Conservation (phyloP, 2,329 filamentous ascomycete species). For the Ambrosiella beaveri region DNA sequence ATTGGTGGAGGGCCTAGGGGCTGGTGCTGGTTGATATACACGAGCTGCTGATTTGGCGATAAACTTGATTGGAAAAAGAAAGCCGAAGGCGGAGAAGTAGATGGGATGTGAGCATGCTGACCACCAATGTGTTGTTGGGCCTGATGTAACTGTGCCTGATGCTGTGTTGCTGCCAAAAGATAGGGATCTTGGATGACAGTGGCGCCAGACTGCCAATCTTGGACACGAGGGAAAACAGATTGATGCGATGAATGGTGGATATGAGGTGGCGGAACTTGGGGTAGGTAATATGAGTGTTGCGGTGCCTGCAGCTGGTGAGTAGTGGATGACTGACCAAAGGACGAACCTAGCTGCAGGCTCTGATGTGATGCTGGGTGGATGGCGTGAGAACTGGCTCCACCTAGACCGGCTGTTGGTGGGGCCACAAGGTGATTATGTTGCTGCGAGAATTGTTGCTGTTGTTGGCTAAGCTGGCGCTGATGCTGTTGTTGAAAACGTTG, state of each 20-base stretch:
- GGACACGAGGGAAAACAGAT: neutral
- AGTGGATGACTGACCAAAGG: constrained; percentile 3
- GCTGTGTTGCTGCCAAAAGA: constrained; percentile 3
- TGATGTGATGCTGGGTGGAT: constrained; percentile 7
- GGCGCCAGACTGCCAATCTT: constrained; percentile 7
- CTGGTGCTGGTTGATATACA: constrained; percentile 3
- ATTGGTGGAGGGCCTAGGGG: neutral
- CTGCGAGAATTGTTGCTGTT: constrained; percentile 1
- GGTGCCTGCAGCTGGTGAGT: neutral
- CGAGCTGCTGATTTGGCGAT: neutral
- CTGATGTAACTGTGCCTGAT: constrained; percentile 7
- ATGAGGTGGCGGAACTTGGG: constrained; percentile 2
- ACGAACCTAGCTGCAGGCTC: neutral
- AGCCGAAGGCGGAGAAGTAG: neutral
- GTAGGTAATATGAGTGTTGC: constrained; percentile 2
- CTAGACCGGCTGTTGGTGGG: constrained; percentile 5
- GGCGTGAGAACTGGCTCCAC: constrained; percentile 10
- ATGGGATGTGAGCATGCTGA: constrained; percentile 2
- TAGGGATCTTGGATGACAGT: constrained; percentile 9
- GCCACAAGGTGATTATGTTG: constrained; percentile 1
- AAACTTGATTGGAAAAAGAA: neutral
- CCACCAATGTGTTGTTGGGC: neutral
- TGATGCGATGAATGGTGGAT: constrained; percentile 5
- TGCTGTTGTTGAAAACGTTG: constrained; percentile 2
- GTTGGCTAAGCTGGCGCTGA: neutral